Conservation (phyloP, 139 green algal species). For the Closterium sp. region DNA sequence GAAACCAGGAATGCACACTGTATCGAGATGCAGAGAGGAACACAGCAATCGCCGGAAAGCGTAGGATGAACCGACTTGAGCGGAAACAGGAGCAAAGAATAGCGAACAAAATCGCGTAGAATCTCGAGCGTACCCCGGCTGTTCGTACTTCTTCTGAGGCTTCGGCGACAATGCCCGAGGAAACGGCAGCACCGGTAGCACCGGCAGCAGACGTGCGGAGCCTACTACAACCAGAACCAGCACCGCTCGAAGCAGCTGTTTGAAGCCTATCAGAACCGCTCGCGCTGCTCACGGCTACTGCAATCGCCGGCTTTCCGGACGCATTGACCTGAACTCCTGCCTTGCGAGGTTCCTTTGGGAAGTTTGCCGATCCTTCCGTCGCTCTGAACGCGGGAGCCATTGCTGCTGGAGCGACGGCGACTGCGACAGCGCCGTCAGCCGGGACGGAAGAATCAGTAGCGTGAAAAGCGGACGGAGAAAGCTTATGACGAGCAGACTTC, state of each 20-base stretch:
- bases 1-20: too few relatives aligned
- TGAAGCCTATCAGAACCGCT: not conserved
- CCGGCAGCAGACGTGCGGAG: too few relatives aligned
- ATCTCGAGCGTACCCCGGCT: not conserved
- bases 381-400: not conserved
- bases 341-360: not conserved
- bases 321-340: not conserved
- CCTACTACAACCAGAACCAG: too few relatives aligned
- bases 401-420: not conserved
- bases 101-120: not conserved
- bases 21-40: not conserved
- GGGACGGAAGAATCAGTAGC: not conserved
- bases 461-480: not conserved
- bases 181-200: not conserved
- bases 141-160: not conserved
- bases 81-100: not conserved
- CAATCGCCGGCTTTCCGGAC: not conserved
- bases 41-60: too few relatives aligned
- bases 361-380: not conserved
- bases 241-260: not conserved
- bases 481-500: not conserved
- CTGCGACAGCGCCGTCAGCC: not conserved
- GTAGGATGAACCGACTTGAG: too few relatives aligned
- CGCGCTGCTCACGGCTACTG: not conserved
- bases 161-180: not conserved